These are phyloP conservation scores for Lichtheimia ramosa DNA, from an alignment of 371 early-diverging fungal species.

Conservation along the genomic window DNA sequence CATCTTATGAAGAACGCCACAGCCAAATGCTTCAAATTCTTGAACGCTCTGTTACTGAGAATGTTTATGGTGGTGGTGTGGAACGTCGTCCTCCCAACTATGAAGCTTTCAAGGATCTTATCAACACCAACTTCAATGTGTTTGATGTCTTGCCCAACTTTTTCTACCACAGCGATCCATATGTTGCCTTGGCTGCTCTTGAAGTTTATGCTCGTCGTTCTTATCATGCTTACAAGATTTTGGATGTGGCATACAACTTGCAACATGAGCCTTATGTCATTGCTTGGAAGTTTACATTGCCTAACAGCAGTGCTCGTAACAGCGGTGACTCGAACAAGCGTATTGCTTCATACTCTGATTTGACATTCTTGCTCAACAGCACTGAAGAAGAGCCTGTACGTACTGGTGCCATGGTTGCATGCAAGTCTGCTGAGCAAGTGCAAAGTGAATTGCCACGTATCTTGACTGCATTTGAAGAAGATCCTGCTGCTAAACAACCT, in stretches of 20 bases:
- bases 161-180: conserved; percentile 83
- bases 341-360: conserved; percentile 70
- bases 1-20: conserved; percentile 89
- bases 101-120: conserved; percentile 84
- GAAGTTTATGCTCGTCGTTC: conserved; percentile 96
- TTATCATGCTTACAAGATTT: conserved; percentile 93
- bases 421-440: conserved; percentile 55
- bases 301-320: conserved; percentile 42
- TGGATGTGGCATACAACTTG: conserved; percentile 78
- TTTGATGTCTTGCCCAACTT: conserved; percentile 94
- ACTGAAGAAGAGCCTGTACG: conserved; percentile 67
- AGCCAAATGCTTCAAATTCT: conserved; percentile 84
- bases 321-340: conserved; percentile 63
- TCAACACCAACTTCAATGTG: conserved; percentile 93
- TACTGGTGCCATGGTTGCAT: conserved; percentile 70
- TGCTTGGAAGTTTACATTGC: conserved; percentile 81
- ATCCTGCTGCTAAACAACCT: conserved; percentile 29
- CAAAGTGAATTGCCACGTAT: conserved; percentile 52
- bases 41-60: conserved; percentile 76
- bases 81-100: conserved; percentile 78
- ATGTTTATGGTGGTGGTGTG: conserved; percentile 70
- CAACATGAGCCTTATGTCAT: conserved; percentile 71
- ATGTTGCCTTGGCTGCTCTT: conserved; percentile 85
- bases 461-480: conserved; percentile 54
- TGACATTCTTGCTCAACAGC: conserved; percentile 67